Conservation (phyloP, 768 basidiomycete genomes). For the Serendipita sp. region DNA sequence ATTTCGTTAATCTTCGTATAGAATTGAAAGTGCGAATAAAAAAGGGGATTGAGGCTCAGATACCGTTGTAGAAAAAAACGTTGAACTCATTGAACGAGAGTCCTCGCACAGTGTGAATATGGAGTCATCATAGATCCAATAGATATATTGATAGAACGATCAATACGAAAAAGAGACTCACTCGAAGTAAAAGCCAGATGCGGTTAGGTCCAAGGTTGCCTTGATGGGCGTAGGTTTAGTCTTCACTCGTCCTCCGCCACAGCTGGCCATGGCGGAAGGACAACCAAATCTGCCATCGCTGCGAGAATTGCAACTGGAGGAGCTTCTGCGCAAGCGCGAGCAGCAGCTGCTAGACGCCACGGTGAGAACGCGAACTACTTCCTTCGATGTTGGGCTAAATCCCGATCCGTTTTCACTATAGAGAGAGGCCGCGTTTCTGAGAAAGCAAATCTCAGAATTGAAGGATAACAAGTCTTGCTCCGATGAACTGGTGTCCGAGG, state of each 20-base stretch:
- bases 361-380: conserved; percentile 26
- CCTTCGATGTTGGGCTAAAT: not conserved
- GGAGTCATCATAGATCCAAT: conserved; percentile 34
- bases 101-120: conserved; percentile 66
- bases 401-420: conserved; percentile 21
- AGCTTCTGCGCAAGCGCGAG: conserved; percentile 60
- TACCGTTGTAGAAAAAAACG: conserved; percentile 66
- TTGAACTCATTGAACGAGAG: conserved; percentile 34
- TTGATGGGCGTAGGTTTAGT: not conserved
- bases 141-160: conserved; percentile 10
- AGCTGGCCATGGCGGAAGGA: conserved; percentile 9
- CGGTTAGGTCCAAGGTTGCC: not conserved
- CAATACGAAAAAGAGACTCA: not conserved
- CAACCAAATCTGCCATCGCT: conserved; percentile 35
- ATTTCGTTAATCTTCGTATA: too few species aligned
- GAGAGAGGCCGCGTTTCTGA: conserved; percentile 60
- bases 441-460: conserved; percentile 34
- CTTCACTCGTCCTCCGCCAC: conserved; percentile 4
- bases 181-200: conserved; percentile 13
- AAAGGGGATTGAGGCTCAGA: conserved; percentile 35
- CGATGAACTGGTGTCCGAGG: conserved; percentile 48
- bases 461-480: conserved; percentile 44
- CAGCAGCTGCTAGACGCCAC: conserved; percentile 53
- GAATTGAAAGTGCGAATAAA: not conserved
- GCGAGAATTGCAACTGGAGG: conserved; percentile 71